Conservation (phyloP, 73 alveolate genomes). For the Stentor roeselii region DNA sequence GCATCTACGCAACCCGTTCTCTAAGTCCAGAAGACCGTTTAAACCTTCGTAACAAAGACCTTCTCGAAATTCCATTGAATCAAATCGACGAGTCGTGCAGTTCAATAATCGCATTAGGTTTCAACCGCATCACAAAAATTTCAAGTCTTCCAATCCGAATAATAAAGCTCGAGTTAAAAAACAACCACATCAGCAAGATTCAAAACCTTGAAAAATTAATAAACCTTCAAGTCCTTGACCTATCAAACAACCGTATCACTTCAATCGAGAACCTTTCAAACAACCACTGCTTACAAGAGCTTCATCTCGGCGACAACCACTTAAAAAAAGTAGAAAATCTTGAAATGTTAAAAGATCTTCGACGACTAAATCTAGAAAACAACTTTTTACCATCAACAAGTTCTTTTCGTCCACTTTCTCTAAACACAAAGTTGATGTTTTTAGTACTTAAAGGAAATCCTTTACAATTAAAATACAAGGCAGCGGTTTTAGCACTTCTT, state of each 20-base stretch:
- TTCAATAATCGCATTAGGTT: background rate
- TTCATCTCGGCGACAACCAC: conserved; percentile 8
- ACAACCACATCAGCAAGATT: background rate
- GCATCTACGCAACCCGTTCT: background rate
- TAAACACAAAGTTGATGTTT: background rate
- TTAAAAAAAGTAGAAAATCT: background rate
- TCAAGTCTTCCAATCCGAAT: background rate
- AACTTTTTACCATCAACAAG: background rate
- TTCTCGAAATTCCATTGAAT: background rate
- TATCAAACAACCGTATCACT: conserved; percentile 13
- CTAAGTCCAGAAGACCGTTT: background rate
- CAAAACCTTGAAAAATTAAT: background rate
- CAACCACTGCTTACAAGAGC: background rate
- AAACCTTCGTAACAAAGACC: background rate
- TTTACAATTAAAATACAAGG: background rate
- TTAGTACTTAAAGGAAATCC: conserved; percentile 14
- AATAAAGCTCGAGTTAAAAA: background rate
- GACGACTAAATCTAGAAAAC: conserved; percentile 5
- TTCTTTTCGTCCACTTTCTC: background rate
- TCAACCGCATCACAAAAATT: background rate
- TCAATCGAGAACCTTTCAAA: background rate
- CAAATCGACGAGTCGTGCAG: background rate
- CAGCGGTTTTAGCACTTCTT: background rate
- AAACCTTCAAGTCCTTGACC: background rate
- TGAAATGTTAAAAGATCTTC: background rate